Evolutionary conservation across 1,284 basidiomycete genomes (phyloP).

Genomic region (Neotropicomus parvogracilis): DNA sequence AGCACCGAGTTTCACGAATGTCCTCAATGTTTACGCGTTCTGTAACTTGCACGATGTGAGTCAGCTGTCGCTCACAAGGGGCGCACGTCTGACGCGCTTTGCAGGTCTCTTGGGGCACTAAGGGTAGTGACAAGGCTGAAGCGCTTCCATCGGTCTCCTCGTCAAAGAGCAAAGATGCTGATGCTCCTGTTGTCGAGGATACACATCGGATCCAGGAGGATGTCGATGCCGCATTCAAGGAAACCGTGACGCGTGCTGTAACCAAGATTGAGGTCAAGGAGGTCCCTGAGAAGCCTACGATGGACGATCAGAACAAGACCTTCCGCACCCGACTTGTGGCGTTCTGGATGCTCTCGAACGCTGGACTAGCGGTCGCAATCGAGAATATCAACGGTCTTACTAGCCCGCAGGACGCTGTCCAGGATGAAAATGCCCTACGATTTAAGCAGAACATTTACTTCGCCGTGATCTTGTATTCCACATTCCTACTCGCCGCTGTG

Average conservation of each 20-base stretch:
- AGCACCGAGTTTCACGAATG: conserved; percentile 90
- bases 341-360: conserved; percentile 85
- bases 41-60: conserved; percentile 89
- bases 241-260: conserved; percentile 89
- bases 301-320: conserved; percentile 91
- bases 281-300: conserved; percentile 74
- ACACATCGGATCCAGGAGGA: conserved; percentile 79
- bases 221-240: conserved; percentile 90
- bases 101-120: conserved; percentile 89
- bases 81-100: conserved; percentile 10
- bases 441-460: conserved; percentile 78
- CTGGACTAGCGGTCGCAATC: conserved; percentile 76
- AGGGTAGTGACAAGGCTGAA: conserved; percentile 94
- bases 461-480: conserved; percentile 83
- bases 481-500: conserved; percentile 77
- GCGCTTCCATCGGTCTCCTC: conserved; percentile 89
- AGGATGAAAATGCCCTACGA: conserved; percentile 47
- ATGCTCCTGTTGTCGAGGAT: conserved; percentile 79
- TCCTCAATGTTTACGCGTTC: conserved; percentile 95
- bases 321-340: conserved; percentile 89
- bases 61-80: conserved; percentile 6
- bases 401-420: conserved; percentile 38
- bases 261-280: conserved; percentile 75
- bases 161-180: conserved; percentile 74
- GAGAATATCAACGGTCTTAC: conserved; percentile 79